Evolutionary conservation across 1,284 basidiomycete species (phyloP).

Genomic region (Anthracocystis panici-leucophaei): DNA sequence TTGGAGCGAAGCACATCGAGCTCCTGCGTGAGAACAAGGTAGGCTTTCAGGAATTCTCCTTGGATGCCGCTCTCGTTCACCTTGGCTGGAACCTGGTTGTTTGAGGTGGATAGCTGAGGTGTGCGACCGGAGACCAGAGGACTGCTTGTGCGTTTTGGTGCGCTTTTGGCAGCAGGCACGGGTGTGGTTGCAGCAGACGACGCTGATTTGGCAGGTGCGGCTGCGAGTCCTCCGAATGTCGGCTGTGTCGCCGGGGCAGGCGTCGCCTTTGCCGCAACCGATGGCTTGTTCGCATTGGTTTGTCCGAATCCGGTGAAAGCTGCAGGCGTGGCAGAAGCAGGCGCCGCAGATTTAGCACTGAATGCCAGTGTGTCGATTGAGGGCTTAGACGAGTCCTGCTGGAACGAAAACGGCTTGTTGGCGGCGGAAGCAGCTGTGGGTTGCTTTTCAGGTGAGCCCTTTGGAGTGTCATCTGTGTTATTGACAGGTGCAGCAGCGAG

Average conservation of each 20-base stretch:
- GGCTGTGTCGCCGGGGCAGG: constrained; percentile 11
- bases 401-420: constrained; percentile 30
- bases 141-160: constrained; percentile 9
- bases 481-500: constrained; percentile 50
- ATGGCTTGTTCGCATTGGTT: background rate
- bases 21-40: constrained; percentile 70
- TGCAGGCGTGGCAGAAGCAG: constrained; percentile 13
- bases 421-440: constrained; percentile 12
- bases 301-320: constrained; percentile 30
- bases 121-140: constrained; percentile 25
- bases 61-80: constrained; percentile 64
- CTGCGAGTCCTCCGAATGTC: constrained; percentile 12
- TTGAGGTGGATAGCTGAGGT: constrained; percentile 31
- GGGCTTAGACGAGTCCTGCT: constrained; percentile 25
- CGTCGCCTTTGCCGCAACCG: constrained; percentile 8
- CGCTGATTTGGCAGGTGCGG: constrained; percentile 14
- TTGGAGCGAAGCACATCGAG: constrained; percentile 58
- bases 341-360: constrained; percentile 15
- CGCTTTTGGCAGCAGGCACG: constrained; percentile 3
- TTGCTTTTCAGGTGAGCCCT: constrained; percentile 36
- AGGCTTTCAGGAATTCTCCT: constrained; percentile 64
- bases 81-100: constrained; percentile 28
- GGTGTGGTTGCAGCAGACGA: constrained; percentile 8
- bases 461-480: constrained; percentile 37
- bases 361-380: constrained; percentile 11